Base-by-base conservation (phyloP, 495 filamentous ascomycete species). In the Penicillium maclennaniae region DNA sequence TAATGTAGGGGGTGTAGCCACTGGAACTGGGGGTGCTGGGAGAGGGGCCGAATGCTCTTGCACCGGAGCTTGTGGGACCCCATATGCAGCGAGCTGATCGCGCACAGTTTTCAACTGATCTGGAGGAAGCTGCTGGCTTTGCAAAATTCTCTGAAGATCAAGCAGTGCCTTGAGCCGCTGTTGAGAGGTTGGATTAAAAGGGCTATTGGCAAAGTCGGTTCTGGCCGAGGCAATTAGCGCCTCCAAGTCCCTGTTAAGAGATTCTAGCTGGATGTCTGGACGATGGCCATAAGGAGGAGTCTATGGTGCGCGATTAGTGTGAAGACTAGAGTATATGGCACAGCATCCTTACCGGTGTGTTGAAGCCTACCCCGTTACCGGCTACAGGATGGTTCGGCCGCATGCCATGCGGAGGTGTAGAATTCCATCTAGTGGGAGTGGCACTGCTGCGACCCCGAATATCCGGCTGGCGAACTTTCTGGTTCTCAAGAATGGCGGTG, bases 91-190 rank as follows among this genome's bases (percentile, higher is more conserved):
- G 59, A 97, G 82, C 77, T 90, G 86, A 60, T 89, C 83, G 66
- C 85, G 84, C 60, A 96, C 84, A 63, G 85, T 77, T 67, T 83
- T 83, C 58, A 96, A 77, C 73, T 95, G 85, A 58, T 91, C 83
- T 63, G 83, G 85, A 43, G 87, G 83, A 61, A 96, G 80, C 60
- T 89, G 81, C 63, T 89, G 88, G 56, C 76, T 84, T 62, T 87
- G 80, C 69, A 97, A 73, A 62, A 96, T 84, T 43, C 69, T 80
- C 72, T 96, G 87, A 55, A 97, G 80, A 69, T 92, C 89, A 69
- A 95, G 71, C 58, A 97, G 79, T 17, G 92, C 90, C 68, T 92
- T 87, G 62, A 97, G 70, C 61, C 85, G 87, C 53, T 82, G 83
- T 70, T 91, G 85, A 57, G 86, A 78, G 63, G 81, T 80, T 68